A percentile compares a stretch with the other conserved stretches of the same genome.
Conservation (phyloP, 2,329 filamentous ascomycete genomes). For the Colletotrichum trifolii region DNA sequence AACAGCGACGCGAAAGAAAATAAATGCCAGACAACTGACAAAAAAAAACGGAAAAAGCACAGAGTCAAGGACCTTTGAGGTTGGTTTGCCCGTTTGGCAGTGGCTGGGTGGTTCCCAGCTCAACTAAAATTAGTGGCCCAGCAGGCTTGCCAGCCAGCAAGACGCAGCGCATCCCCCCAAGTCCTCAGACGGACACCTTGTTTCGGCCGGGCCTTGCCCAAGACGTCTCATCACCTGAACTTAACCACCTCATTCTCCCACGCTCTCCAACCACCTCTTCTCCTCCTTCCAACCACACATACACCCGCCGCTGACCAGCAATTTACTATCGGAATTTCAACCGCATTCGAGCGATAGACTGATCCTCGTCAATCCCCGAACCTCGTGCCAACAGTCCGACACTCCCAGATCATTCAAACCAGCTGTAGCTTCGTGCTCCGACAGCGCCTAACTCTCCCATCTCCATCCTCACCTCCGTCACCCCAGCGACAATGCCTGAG, state of each 20-base stretch:
- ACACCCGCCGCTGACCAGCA: constrained; percentile 20
- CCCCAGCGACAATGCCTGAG: constrained; percentile 59
- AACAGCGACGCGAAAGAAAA: no score
- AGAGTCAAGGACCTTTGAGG: neutral
- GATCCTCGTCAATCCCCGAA: constrained; percentile 14
- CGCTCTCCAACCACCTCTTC: constrained; percentile 35
- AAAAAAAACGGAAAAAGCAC: no score
- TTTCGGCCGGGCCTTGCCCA: constrained; percentile 35
- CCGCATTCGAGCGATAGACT: constrained; percentile 20
- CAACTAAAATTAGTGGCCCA: constrained; percentile 35
- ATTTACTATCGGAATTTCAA: constrained; percentile 8
- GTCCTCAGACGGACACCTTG: constrained; percentile 37
- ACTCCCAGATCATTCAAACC: neutral
- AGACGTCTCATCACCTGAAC: constrained; percentile 38
- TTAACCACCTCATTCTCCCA: constrained; percentile 37
- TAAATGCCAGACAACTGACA: no score
- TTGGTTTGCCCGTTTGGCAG: constrained; percentile 25
- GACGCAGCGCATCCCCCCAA: constrained; percentile 28
- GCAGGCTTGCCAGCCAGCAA: constrained; percentile 26
- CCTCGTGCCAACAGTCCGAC: constrained; percentile 12
- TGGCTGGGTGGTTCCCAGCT: constrained; percentile 36
- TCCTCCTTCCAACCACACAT: constrained; percentile 33
- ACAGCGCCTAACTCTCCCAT: neutral
- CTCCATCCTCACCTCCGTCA: constrained; percentile 20
- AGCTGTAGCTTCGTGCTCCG: constrained; percentile 24